Conservation (phyloP, 306 rosid genomes). For the Quercus aquifolioides region DNA sequence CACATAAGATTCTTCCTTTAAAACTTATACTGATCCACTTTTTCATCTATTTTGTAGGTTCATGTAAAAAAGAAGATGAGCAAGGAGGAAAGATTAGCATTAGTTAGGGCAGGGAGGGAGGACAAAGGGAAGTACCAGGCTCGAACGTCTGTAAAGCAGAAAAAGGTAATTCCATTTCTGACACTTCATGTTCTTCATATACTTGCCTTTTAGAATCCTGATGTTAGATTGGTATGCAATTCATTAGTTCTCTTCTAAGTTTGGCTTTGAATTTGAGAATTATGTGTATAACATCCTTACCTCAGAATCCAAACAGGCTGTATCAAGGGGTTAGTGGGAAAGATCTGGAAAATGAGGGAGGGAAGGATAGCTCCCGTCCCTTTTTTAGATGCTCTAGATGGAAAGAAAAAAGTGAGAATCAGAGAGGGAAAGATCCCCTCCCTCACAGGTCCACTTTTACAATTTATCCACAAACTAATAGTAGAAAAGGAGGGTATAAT, state of each 20-base stretch:
- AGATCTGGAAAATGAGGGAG: too few species aligned
- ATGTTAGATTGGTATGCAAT: not conserved
- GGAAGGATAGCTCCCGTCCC: too few species aligned
- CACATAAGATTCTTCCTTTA: not conserved
- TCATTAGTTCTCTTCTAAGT: not conserved
- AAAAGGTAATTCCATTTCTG: constrained; percentile 52
- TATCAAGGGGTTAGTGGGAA: not conserved
- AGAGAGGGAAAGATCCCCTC: not conserved
- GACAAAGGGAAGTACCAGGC: constrained; percentile 79
- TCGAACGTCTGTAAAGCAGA: constrained; percentile 75
- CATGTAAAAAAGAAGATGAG: constrained; percentile 61
- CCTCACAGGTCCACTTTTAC: not conserved
- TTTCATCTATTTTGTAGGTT: constrained; percentile 39
- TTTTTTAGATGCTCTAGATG: not conserved
- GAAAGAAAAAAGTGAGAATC: not conserved
- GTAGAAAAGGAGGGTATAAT: not conserved
- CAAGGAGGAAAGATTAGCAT: constrained; percentile 72
- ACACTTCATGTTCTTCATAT: not conserved
- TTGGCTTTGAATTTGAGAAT: not conserved
- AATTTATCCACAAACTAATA: not conserved
- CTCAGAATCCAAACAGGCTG: not conserved
- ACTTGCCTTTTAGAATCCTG: not conserved
- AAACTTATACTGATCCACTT: constrained; percentile 8
- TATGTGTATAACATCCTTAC: not conserved
- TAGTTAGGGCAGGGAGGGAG: constrained; percentile 82